Base-by-base conservation (phyloP, 345 rosid genomes). In the Euphorbia peplus region DNA sequence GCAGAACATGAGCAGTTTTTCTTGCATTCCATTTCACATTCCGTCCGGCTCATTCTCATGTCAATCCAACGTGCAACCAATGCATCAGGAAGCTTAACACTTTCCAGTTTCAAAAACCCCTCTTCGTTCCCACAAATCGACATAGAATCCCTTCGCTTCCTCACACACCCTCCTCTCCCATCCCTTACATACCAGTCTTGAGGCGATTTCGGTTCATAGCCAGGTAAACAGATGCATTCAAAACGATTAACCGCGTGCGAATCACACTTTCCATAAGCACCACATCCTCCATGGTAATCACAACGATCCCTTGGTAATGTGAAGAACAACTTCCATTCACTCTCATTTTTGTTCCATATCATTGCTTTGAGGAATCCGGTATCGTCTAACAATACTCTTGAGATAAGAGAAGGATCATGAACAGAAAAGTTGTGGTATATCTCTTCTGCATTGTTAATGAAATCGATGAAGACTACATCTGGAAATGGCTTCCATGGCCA, bases 401-500 rank as follows among this genome's bases (percentile, higher is more conserved):
- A 1, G 18, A 56, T 25, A 10, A 56, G 12, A 3, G 60, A 25
- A 0, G 35, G 7, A 56, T 56, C 60, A 25, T 9, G 11, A 7
- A 56, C 11, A 9, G 16, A 24, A 25, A 1, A 55, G n/a, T 14
- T 56, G n/a, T 26, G 35, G 21, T 14, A 37, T 14, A 48, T 13
- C 25, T 28, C 72, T 1, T 73, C 37, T 32, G 37, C 10, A 12
- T 50, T 3, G 39, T 19, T 9, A 5, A 7, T 29, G 37, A 30
- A 10, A 24, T 9, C 11, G 46, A 18, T 0, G 37, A 19, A 11
- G 6, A 22, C 48, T 15, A 22, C 0, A 1, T 11, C 12, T 15
- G 52, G 21, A 4, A 51, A 26, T 14, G 2, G 11, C 16, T 4
- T 47, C 66, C 68, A 66, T 4, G 73, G 73, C 74, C 79, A 58